A percentile compares a stretch with the other conserved stretches of the same genome.
phyloP scores from a whole-genome alignment of 441 rosid genomes.

The Lepidium campestre region DNA sequence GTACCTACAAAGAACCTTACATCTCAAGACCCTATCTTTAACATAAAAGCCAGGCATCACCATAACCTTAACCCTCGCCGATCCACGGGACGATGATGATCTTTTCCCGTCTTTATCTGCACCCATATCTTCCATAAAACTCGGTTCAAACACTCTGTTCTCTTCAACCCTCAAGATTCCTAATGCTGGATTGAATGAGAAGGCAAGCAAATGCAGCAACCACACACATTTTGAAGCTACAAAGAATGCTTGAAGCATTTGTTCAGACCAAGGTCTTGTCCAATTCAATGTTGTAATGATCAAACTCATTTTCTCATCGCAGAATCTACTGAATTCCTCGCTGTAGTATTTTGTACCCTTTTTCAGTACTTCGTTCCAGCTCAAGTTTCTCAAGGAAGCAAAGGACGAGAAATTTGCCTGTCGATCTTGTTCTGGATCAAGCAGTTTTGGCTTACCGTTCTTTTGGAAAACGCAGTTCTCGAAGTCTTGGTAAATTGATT shows the following conservation, averaged over 20 bases:
- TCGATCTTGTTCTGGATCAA: constrained; percentile 77
- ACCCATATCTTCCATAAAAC: constrained; percentile 84
- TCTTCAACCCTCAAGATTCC: constrained; percentile 79
- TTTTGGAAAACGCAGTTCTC: constrained; percentile 76
- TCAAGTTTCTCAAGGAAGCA: constrained; percentile 71
- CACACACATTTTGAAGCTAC: constrained; percentile 87
- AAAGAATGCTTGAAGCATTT: constrained; percentile 80
- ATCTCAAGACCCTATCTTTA: constrained; percentile 65
- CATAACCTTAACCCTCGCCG: constrained; percentile 69
- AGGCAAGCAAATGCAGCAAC: constrained; percentile 92
- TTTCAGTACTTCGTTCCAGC: constrained; percentile 89
- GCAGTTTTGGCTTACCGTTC: constrained; percentile 63
- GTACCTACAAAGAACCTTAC: constrained; percentile 86
- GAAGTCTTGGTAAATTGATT: constrained; percentile 76
- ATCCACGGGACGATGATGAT: constrained; percentile 28
- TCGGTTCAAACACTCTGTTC: constrained; percentile 55
- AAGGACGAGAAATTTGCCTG: constrained; percentile 68
- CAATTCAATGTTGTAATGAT: constrained; percentile 68
- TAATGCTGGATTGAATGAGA: constrained; percentile 71
- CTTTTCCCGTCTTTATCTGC: constrained; percentile 47
- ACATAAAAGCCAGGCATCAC: constrained; percentile 94
- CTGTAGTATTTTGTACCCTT: constrained; percentile 91
- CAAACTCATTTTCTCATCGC: constrained; percentile 93
- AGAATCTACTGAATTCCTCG: constrained; percentile 90
- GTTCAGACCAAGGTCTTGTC: constrained; percentile 90